phyloP scores from a whole-genome alignment of 139 green algal genomes.

The Protoeuglena noctilucae region DNA sequence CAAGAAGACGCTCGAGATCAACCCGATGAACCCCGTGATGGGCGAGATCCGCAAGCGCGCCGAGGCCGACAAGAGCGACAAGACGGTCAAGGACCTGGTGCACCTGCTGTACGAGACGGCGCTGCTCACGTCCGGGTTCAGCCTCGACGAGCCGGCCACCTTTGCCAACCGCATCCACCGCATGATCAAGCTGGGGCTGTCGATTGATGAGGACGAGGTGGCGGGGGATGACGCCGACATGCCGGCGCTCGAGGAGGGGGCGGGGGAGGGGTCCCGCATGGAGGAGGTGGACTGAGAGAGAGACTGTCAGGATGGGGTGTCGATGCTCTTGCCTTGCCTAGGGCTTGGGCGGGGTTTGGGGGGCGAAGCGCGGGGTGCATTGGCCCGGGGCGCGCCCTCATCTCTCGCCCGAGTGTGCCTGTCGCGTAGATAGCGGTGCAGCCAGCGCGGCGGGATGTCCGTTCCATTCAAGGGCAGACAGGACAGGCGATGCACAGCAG shows the following conservation, averaged over 20 bases:
- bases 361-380: no score
- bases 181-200: slow-evolving; percentile 98
- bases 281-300: slow-evolving; percentile 90
- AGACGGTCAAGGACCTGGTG: slow-evolving; percentile 98
- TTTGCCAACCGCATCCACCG: slow-evolving; percentile 95
- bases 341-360: no score
- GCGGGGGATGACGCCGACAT: slow-evolving; percentile 57
- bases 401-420: no score
- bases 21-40: slow-evolving; percentile 95
- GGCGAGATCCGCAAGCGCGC: slow-evolving; percentile 68
- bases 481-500: no score
- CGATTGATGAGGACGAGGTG: slow-evolving; percentile 85
- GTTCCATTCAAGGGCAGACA: no score
- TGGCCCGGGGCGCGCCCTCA: no score
- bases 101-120: slow-evolving; percentile 96
- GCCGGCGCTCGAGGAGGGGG: slow-evolving; percentile 80
- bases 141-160: slow-evolving; percentile 91
- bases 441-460: no score
- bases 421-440: no score
- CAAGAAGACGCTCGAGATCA: slow-evolving; percentile 99
- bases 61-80: slow-evolving; percentile 92
- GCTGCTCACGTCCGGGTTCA: slow-evolving; percentile 91
- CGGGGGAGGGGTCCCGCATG: slow-evolving; percentile 88
- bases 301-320: no score
- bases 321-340: no score